These are phyloP conservation scores for Ganoderma boninense DNA, from an alignment of 1,284 basidiomycete genomes.

Conservation along the genomic window DNA sequence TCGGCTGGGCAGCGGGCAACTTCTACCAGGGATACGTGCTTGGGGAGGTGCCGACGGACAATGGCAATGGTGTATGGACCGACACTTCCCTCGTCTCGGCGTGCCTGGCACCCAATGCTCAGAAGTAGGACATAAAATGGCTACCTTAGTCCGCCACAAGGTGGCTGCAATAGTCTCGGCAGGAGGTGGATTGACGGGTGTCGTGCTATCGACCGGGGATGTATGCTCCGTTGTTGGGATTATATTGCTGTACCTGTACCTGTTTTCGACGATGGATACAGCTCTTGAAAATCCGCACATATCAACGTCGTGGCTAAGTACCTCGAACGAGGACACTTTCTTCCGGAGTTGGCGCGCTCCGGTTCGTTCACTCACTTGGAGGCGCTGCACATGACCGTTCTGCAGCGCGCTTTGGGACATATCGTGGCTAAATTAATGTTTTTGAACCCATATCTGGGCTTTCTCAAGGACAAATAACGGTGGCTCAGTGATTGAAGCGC, in stretches of 20 bases:
- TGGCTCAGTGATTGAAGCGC: constrained; percentile 1
- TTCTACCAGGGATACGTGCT: constrained; percentile 45
- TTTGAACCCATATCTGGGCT: neutral
- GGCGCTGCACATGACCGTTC: neutral
- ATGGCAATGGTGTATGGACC: constrained; percentile 47
- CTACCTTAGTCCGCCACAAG: neutral
- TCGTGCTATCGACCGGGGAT: neutral
- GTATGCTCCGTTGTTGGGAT: neutral
- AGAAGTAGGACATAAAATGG: constrained; percentile 5
- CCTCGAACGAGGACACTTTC: neutral
- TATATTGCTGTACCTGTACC: neutral
- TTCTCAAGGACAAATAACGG: constrained; percentile 13
- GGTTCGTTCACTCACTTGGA: neutral
- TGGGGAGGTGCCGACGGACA: constrained; percentile 47
- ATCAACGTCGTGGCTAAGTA: neutral
- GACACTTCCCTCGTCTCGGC: constrained; percentile 50
- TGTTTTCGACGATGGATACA: neutral
- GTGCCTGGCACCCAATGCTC: constrained; percentile 49
- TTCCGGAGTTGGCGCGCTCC: neutral
- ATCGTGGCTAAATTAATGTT: neutral
- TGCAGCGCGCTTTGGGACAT: neutral
- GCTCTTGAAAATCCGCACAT: neutral
- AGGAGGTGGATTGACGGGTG: neutral
- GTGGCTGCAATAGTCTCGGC: neutral
- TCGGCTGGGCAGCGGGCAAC: constrained; percentile 53